Evolutionary conservation across 495 filamentous ascomycete species (phyloP).

Genomic region (Cercophora scortea): DNA sequence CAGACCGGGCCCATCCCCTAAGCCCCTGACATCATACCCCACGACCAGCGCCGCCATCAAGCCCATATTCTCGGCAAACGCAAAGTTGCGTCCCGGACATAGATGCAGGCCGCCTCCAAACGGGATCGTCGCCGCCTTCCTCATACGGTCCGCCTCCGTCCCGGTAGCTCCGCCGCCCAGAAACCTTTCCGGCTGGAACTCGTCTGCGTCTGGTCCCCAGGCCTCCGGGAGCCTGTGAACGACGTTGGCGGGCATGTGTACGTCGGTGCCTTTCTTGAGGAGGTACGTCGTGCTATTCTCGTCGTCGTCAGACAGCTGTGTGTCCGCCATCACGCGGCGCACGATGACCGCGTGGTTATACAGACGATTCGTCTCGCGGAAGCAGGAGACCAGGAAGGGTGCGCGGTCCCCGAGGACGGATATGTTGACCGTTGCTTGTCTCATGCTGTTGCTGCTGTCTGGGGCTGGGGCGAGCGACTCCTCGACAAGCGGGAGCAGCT

Average conservation of each 20-base stretch:
- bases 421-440: not conserved
- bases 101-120: constrained; percentile 39
- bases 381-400: constrained; percentile 8
- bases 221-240: constrained; percentile 18
- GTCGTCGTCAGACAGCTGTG: constrained; percentile 10
- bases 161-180: constrained; percentile 6
- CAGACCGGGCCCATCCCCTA: not conserved
- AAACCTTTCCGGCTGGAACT: constrained; percentile 28
- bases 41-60: constrained; percentile 25
- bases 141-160: constrained; percentile 9
- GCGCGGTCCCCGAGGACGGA: not conserved
- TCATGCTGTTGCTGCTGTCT: not conserved
- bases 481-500: not conserved
- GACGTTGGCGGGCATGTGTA: constrained; percentile 16
- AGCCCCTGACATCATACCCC: constrained; percentile 23
- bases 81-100: constrained; percentile 41
- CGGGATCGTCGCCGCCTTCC: constrained; percentile 15
- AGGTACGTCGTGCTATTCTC: constrained; percentile 17
- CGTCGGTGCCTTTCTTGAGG: constrained; percentile 25
- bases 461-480: not conserved
- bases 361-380: constrained; percentile 16
- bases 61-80: constrained; percentile 30
- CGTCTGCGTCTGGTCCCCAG: constrained; percentile 25
- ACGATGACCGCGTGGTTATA: constrained; percentile 5
- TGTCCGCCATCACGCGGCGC: constrained; percentile 24